A percentile compares a stretch with the other conserved stretches of the same genome.
Evolutionary conservation across 345 rosid species (phyloP).

Genomic region (Trapa bicornis): DNA sequence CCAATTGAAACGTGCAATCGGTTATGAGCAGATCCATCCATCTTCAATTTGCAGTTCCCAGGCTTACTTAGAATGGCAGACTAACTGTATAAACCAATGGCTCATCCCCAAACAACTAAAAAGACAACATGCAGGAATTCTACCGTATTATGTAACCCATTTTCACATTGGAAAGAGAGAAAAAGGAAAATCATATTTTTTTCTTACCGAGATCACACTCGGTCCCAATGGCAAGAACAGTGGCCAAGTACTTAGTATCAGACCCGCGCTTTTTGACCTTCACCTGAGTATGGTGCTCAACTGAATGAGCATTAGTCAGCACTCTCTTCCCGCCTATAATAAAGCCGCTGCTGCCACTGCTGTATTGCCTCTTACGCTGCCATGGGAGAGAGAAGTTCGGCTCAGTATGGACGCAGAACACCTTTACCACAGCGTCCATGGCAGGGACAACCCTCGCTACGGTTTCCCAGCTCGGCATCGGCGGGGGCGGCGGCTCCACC

Average conservation of each 20-base stretch:
- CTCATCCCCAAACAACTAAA: neutral
- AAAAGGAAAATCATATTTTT: no score
- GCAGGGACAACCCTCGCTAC: slow-evolving; percentile 60
- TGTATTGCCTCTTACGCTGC: slow-evolving; percentile 85
- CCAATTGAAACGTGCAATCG: neutral
- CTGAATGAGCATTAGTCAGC: slow-evolving; percentile 85
- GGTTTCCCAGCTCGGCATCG: slow-evolving; percentile 50
- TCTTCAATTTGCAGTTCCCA: neutral
- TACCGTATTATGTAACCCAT: neutral
- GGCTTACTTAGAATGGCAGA: neutral
- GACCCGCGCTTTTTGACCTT: slow-evolving; percentile 89
- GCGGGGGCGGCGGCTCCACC: slow-evolving; percentile 15
- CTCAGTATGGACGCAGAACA: slow-evolving; percentile 83
- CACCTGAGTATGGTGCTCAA: slow-evolving; percentile 87
- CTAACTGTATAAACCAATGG: neutral
- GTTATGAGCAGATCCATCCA: neutral
- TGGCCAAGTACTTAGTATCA: slow-evolving; percentile 78
- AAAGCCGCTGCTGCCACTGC: slow-evolving; percentile 82
- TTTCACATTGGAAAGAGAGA: neutral
- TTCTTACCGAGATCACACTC: slow-evolving; percentile 78
- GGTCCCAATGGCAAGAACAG: slow-evolving; percentile 78
- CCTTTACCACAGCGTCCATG: slow-evolving; percentile 91
- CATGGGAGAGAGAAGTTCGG: slow-evolving; percentile 88
- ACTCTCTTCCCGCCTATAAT: slow-evolving; percentile 61
- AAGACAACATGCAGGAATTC: neutral